Base-by-base conservation (phyloP, 2,329 filamentous ascomycete genomes). In the Botryotinia calthae region DNA sequence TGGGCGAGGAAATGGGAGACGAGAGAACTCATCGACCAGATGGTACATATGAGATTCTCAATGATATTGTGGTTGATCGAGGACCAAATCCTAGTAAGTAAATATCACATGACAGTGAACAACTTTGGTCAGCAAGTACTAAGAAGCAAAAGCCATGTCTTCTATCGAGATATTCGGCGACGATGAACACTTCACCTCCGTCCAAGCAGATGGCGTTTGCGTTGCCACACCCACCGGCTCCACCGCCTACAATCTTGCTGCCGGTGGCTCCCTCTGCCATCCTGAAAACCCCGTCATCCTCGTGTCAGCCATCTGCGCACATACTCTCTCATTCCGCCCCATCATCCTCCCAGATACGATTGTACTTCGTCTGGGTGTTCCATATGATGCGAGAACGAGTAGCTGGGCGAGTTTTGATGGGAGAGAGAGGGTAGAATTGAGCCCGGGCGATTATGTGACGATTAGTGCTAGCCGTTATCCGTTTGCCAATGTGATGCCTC, bases 371-470 rank as follows among this genome's bases (percentile, higher is more conserved):
- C 87, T 97, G 28, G 96, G 95, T 18, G 95, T 98, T n/a, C 96
- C 96, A 0, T 98, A 97, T 81, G 91, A 97, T 82, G 93, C 95
- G 14, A 87, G 96, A 67, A 94, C 94, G 7, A 92, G 90, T 77
- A 95, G 92, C 58, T 99, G 96, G 95, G 96, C 95, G n/a, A 97
- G 94, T 82, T 99, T 99, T 81, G 96, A 99, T 82, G 96, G 96
- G 2, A 88, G 94, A 74, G 94, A 98, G 84, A 89, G 94, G 83
- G 84, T 93, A n/a, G 93, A 96, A 83, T 85, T 96, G 54, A 82
- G 84, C 66, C 91, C 92, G 0, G 93, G 93, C 25, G 93, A 96
- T 82, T 96, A 96, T 80, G 92, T 95, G 8, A 95, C 93, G 2
- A 91, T 96, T 74, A 93, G 91, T 76, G 93, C 93, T 3, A 93